Percentiles rank a stretch among this genome's conserved stretches.
Evolutionary conservation across 2,329 filamentous ascomycete species (phyloP).

Genomic region (Penicillium sumatraense): DNA sequence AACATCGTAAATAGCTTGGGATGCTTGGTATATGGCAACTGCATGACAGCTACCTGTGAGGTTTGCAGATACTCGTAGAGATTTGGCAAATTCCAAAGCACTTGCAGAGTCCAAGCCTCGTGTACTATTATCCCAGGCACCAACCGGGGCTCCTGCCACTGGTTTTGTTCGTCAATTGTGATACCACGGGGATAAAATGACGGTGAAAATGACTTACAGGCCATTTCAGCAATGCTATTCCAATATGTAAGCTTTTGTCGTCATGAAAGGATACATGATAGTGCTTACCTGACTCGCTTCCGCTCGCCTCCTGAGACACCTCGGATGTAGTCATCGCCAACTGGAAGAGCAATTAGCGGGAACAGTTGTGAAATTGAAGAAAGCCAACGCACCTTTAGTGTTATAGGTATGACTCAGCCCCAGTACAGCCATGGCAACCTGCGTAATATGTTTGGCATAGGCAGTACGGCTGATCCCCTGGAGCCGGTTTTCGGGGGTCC

Average conservation of each 20-base stretch:
- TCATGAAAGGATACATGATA: constrained; percentile 25
- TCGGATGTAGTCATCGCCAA: constrained; percentile 61
- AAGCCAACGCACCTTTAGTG: constrained; percentile 45
- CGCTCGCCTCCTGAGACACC: constrained; percentile 66
- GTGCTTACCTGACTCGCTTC: constrained; percentile 60
- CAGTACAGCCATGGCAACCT: constrained; percentile 48
- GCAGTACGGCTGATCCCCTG: constrained; percentile 51
- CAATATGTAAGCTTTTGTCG: constrained; percentile 17
- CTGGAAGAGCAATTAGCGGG: constrained; percentile 21
- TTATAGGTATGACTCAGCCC: constrained; percentile 49
- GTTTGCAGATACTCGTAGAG: constrained; percentile 56
- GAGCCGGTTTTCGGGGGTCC: constrained; percentile 50
- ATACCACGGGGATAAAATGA: not conserved
- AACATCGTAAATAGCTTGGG: constrained; percentile 58
- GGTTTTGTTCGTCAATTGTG: constrained; percentile 1
- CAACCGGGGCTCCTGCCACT: constrained; percentile 42
- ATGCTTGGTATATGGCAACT: constrained; percentile 64
- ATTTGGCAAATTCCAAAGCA: constrained; percentile 62
- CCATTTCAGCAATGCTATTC: constrained; percentile 42
- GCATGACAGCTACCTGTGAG: constrained; percentile 55
- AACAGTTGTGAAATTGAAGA: not conserved
- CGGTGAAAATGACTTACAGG: constrained; percentile 26
- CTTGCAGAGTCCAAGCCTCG: constrained; percentile 61
- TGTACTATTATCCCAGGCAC: constrained; percentile 54
- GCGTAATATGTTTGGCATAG: constrained; percentile 45